Evolutionary conservation across 768 basidiomycete genomes (phyloP), one percentile per base, ranked within the genome.

Genomic region (Rhizopogon rudus): DNA sequence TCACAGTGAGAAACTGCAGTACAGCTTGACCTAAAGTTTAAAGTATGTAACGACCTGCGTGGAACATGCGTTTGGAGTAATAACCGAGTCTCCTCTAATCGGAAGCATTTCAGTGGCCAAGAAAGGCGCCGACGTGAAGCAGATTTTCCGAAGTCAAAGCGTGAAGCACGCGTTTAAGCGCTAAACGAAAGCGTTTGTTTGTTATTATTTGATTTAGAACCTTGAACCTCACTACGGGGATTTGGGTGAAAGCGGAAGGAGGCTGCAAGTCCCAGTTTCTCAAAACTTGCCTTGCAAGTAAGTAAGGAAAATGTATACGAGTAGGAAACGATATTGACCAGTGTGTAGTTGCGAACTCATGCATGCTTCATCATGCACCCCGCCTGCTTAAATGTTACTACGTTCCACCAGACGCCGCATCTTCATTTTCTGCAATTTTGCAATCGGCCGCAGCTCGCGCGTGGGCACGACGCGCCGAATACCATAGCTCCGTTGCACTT

Each of bases 381-480:
- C 66, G 64, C 54, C 61, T 67, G 54, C 61, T 62, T 59, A 59
- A 52, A 48, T 29, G 40, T 39, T 41, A 31, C 45, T 31, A 37
- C 56, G 40, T 54, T 28, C 52, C 44, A 51, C 59, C 61, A 53
- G 40, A 45, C 52, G 7, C 51, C 31, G 17, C 54, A 13, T 44
- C 56, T 40, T 37, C 33, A 39, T 77, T 81, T 59, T 65, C 68
- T 29, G 67, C 71, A 46, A 68, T 76, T 44, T 71, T 81, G 4
- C 78, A 78, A 53, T 70, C 70, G 40, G 81, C 79, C 54, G 81
- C 81, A 17, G 72, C 72, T 59, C 76, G 75, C 49, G 81, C 81
- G 45, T 84, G 79, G 73, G 60, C 66, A 28, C 70, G 72, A 52
- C 66, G 57, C 28, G 57, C 60, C 20, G 60, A 67, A n/a, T 51